Conservation (phyloP, 345 rosid genomes). For the Linum usitatissimum region DNA sequence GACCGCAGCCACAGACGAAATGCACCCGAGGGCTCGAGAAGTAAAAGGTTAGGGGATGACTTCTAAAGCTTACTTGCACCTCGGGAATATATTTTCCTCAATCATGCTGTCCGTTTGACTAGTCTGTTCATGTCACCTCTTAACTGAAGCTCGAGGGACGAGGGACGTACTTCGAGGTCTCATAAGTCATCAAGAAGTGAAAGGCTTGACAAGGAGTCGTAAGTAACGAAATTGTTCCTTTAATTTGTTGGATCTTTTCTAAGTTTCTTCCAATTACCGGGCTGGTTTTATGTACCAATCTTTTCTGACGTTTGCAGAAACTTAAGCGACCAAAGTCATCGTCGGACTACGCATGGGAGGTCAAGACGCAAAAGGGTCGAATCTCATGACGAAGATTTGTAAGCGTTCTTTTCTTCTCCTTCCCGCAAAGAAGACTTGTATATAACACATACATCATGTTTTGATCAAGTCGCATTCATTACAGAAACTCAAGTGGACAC, state of each 20-base stretch:
- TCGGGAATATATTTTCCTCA: not conserved
- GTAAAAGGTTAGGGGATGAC: not conserved
- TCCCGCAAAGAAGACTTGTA: not conserved
- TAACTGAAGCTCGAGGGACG: not conserved
- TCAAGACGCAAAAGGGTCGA: not conserved
- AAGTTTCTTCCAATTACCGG: not conserved
- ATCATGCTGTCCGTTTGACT: not conserved
- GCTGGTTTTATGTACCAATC: not conserved
- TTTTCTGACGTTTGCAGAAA: not conserved
- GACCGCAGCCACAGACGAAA: constrained; percentile 9
- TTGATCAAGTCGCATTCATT: not conserved
- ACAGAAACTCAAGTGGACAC: constrained; percentile 24
- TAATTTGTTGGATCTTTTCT: not conserved
- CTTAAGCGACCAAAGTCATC: not conserved
- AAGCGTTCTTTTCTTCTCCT: not conserved
- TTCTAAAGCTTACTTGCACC: not conserved
- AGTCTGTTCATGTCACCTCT: not conserved
- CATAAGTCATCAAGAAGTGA: not conserved
- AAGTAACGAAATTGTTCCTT: not conserved
- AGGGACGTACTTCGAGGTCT: not conserved
- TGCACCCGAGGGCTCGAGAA: not conserved
- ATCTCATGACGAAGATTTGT: not conserved
- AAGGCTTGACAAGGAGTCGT: not conserved
- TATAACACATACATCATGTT: not conserved
- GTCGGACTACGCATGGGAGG: not conserved